Percentiles rank a stretch among this genome's conserved stretches.
Conservation (phyloP, 768 basidiomycete species). For the Kwoniella dendrophila region DNA sequence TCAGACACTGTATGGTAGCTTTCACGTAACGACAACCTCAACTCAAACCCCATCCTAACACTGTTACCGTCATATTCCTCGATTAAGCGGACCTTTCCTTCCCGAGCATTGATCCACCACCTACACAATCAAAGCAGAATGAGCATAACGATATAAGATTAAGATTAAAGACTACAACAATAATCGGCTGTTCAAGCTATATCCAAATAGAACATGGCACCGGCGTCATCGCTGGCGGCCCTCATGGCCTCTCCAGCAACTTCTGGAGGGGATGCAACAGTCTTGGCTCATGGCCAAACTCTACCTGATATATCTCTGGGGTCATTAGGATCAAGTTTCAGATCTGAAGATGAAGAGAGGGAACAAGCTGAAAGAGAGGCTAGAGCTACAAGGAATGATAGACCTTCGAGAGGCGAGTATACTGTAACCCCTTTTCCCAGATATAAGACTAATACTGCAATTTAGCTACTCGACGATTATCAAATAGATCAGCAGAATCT, state of each 20-base stretch:
- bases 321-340: conserved; percentile 47
- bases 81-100: neutral
- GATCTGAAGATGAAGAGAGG: conserved; percentile 42
- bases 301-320: conserved; percentile 49
- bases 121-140: no score
- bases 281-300: conserved; percentile 43
- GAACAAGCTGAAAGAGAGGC: conserved; percentile 10
- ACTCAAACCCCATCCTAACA: neutral
- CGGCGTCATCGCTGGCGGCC: conserved; percentile 32
- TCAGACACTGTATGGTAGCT: no score
- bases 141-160: no score
- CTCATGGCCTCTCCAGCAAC: conserved; percentile 42
- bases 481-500: conserved; percentile 30
- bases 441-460: neutral
- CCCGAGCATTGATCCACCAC: neutral
- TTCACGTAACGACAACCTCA: no score
- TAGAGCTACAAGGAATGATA: neutral
- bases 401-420: neutral
- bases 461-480: conserved; percentile 15
- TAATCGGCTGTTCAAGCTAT: neutral
- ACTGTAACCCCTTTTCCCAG: neutral
- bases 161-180: neutral
- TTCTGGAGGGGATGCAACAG: conserved; percentile 37
- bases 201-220: conserved; percentile 18
- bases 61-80: neutral